Evolutionary conservation across 2,329 filamentous ascomycete genomes (phyloP), one percentile per base, ranked within the genome.

Genomic region (Hymenoscyphus linearis): DNA sequence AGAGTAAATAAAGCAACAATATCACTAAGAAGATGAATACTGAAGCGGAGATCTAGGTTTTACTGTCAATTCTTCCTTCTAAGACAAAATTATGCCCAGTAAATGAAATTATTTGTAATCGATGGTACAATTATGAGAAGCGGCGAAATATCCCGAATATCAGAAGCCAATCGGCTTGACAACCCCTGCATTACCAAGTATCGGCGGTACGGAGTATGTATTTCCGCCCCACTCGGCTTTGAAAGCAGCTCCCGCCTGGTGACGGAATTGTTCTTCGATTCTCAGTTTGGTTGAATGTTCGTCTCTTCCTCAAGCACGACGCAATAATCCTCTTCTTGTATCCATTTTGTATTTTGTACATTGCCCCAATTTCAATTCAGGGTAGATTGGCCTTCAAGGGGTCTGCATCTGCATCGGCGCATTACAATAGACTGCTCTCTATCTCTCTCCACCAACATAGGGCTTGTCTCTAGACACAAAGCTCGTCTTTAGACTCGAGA

Each of bases 351-450:
- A 36, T 55, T 52, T 56, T 55, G 58, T 50, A 56, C 52, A 47
- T 55, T 50, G 36, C 18, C 10, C 35, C n/a, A n/a, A 27, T 59
- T 54, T 53, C 50, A 31, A 47, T 12, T 50, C 36, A 27, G 25
- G 47, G 22, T 35, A 35, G 47, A 34, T 58, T 52, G 44, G 31
- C 14, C 52, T 52, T 35, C n/a, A 35, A 37, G 31, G 16, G 57
- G 26, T 57, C 44, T 57, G 36, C 55, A 44, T 40, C 34, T 57
- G 54, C 54, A 57, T 37, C 52, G 55, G 55, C 55, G 55, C 55
- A 57, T 57, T 26, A 47, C n/a, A 36, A 35, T 34, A 47, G 22
- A 47, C 35, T 10, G 34, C 13, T 57, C 36, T 7, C 26, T 18
- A 5, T 44, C 16, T 25, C 18, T 36, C n/a, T 56, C 10, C 31